Conservation (phyloP, 352 stramenopile genomes). For the Phytophthora lateralis region DNA sequence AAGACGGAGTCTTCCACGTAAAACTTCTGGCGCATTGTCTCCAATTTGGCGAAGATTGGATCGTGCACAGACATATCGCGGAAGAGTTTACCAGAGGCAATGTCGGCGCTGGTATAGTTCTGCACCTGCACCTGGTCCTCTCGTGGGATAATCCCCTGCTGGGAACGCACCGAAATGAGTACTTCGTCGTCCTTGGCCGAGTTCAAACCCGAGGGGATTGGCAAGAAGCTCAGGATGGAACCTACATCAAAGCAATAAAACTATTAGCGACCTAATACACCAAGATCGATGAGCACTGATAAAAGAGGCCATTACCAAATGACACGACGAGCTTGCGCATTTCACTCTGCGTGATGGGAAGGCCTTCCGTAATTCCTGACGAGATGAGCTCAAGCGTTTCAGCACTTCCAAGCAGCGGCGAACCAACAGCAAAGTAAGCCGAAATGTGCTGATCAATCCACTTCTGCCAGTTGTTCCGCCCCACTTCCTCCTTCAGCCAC, state of each 20-base stretch:
- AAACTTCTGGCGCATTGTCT: constrained; percentile 60
- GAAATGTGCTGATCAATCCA: constrained; percentile 83
- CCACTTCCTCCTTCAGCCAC: constrained; percentile 81
- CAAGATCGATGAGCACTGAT: not conserved
- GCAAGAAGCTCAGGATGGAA: constrained; percentile 75
- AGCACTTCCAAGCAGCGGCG: constrained; percentile 71
- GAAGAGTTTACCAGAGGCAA: constrained; percentile 72
- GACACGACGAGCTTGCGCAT: constrained; percentile 75
- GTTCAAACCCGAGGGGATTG: constrained; percentile 57
- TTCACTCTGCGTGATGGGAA: constrained; percentile 69
- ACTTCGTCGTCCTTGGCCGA: constrained; percentile 63
- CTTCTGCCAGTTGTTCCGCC: constrained; percentile 66
- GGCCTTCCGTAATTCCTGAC: constrained; percentile 62
- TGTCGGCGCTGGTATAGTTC: constrained; percentile 73
- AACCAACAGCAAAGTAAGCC: constrained; percentile 76
- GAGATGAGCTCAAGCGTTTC: constrained; percentile 74
- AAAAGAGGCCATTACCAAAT: constrained; percentile 50
- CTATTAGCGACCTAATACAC: not conserved
- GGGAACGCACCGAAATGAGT: constrained; percentile 53
- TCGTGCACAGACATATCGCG: constrained; percentile 69
- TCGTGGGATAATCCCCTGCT: constrained; percentile 26
- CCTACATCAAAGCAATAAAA: constrained; percentile 29
- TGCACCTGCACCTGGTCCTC: constrained; percentile 28
- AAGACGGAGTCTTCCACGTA: constrained; percentile 73
- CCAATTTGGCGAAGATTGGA: constrained; percentile 68